These are phyloP conservation scores for Cystofilobasidium macerans DNA, from an alignment of 768 basidiomycete genomes.

Conservation along the genomic window DNA sequence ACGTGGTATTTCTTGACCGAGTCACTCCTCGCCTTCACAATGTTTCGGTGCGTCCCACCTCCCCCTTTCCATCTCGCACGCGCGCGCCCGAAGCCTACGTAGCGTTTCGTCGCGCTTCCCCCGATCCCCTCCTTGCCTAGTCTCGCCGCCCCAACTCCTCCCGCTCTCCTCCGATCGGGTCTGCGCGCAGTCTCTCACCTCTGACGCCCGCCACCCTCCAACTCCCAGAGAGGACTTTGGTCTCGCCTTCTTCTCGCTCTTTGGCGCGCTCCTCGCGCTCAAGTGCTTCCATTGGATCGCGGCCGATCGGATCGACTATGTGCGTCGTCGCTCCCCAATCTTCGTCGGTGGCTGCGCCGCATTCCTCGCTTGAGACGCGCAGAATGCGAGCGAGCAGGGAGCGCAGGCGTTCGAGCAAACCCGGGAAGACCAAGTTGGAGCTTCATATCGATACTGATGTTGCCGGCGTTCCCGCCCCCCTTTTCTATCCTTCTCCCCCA, in stretches of 20 bases:
- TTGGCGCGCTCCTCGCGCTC: conserved; percentile 82
- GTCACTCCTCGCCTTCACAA: conserved; percentile 87
- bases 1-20: conserved; percentile 98
- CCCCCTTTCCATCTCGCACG: neutral
- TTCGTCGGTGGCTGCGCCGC: no score
- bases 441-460: no score
- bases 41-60: conserved; percentile 53
- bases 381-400: no score
- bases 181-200: neutral
- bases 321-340: conserved; percentile 37
- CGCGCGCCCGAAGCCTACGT: no score
- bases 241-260: conserved; percentile 67
- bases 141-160: neutral
- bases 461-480: neutral
- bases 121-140: neutral
- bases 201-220: neutral
- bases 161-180: neutral
- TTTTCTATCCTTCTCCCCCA: conserved; percentile 39
- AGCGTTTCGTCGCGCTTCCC: neutral
- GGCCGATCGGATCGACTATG: conserved; percentile 91
- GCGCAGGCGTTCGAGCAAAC: no score
- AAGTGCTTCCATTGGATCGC: conserved; percentile 99
- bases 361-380: no score
- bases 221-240: conserved; percentile 36
- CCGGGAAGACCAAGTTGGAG: no score